A percentile compares a stretch with the other conserved stretches of the same genome.
Evolutionary conservation across 495 filamentous ascomycete species (phyloP).

Genomic region (Penicillium cosmopolitanum): DNA sequence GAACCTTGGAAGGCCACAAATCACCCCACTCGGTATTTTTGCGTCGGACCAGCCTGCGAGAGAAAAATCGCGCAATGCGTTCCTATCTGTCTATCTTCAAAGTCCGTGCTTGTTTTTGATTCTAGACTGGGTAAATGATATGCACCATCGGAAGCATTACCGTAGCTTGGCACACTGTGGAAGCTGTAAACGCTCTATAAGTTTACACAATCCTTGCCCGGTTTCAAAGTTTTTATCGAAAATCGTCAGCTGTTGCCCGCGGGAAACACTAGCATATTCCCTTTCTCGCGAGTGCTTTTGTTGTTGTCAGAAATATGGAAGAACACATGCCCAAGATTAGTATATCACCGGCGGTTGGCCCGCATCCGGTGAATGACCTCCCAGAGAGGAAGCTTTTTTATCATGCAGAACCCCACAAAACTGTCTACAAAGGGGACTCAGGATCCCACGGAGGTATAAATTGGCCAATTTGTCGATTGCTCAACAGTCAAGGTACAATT

Average conservation of each 20-base stretch:
- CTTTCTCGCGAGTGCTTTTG: not conserved
- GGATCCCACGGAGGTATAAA: no score
- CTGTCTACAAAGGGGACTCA: no score
- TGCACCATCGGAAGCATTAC: constrained; percentile 1
- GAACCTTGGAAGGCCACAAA: not conserved
- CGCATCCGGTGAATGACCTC: not conserved
- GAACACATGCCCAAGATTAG: not conserved
- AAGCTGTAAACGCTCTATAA: not conserved
- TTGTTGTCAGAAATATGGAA: not conserved
- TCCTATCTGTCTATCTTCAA: not conserved
- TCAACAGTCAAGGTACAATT: no score
- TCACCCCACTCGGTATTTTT: not conserved
- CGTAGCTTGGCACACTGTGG: not conserved
- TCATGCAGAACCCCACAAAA: no score
- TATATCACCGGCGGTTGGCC: not conserved
- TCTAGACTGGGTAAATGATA: not conserved
- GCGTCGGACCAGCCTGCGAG: not conserved
- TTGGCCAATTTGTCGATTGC: no score
- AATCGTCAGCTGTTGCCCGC: not conserved
- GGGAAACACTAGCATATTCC: not conserved
- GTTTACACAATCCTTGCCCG: not conserved
- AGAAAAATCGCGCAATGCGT: not conserved
- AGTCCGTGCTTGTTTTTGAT: not conserved
- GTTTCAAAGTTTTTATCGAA: not conserved
- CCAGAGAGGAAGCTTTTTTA: not conserved